Base-by-base conservation (phyloP, 352 stramenopile species). In the Phytophthora syringae region DNA sequence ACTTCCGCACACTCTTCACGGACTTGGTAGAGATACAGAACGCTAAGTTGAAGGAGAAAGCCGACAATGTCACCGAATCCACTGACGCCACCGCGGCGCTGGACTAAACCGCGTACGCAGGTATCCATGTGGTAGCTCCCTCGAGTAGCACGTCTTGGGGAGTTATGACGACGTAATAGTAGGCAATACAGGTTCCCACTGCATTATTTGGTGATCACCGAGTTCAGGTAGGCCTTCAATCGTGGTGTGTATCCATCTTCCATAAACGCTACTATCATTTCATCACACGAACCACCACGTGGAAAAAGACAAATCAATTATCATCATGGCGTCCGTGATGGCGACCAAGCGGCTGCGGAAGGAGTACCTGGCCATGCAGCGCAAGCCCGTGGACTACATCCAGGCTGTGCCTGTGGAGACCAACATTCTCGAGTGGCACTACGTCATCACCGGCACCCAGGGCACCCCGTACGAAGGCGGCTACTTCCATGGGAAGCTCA, bases 371-470 rank as follows among this genome's bases (percentile, higher is more conserved):
- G 77, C 90, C 34, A 78, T 98, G 52, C 80, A 93, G 56, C 92
- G 92, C 60, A 97, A 96, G 65, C 94, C 95, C 25, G 84, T 92
- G 56, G 84, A 91, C 48, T 96, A 97, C 76, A 98, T 98, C 52
- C 79, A 86, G 45, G 92, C 94, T 15, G 74, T 89, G 34, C 94
- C 95, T 25, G 75, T 97, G 47, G 92, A 98, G 67, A 82, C 74
- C 30, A 98, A 98, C 70, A 98, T 99, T 53, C 80, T 98, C 13
- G 93, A 98, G 79, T 98, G 96, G 92, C 93, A 98, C 72, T 99
- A 98, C 72, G 93, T 99, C 12, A 94, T 99, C 67, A 80, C 70
- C 21, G 86, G 86, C 34, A 94, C 85, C 16, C 51, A 72, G 5
- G 82, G 67, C 39, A 79, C 82, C 52, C 81, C 82, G 18, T 98